phyloP scores from a whole-genome alignment of 139 green algal genomes.

The Coelastrella sp. region DNA sequence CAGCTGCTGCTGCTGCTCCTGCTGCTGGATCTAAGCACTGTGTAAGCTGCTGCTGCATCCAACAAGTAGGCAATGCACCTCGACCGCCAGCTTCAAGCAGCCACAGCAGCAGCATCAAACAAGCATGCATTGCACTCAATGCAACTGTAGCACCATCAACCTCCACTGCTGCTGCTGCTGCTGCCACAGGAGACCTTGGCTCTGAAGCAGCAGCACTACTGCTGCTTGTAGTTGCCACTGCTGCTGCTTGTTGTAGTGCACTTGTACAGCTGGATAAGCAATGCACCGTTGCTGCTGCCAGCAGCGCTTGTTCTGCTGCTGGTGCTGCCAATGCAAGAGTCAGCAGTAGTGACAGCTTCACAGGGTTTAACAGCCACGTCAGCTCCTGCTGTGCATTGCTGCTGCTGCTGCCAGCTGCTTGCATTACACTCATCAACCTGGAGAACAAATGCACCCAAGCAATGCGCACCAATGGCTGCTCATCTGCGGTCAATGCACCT shows the following conservation, averaged over 20 bases:
- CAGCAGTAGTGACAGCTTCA: not conserved
- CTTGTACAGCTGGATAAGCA: not conserved
- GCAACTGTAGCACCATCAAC: not conserved
- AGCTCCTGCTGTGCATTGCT: not conserved
- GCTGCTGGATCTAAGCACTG: not conserved
- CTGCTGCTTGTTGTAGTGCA: not conserved
- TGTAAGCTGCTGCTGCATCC: conserved; percentile 36
- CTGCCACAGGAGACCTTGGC: no score
- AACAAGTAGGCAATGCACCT: not conserved
- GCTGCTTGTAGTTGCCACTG: not conserved
- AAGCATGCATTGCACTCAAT: not conserved
- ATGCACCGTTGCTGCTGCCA: not conserved
- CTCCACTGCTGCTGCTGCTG: conserved; percentile 18
- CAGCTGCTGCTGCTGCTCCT: not conserved
- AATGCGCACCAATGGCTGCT: not conserved
- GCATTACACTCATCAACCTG: not conserved
- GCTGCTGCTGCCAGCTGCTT: not conserved
- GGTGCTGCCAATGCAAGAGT: not conserved
- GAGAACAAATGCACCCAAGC: not conserved
- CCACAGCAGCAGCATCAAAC: conserved; percentile 16
- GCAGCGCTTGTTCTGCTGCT: not conserved
- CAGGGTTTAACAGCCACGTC: conserved; percentile 3
- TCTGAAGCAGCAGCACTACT: no score
- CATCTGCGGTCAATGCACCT: not conserved
- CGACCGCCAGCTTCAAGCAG: not conserved